Conservation (phyloP, 2,329 filamentous ascomycete genomes). For the Ceratocystiopsis sp. region DNA sequence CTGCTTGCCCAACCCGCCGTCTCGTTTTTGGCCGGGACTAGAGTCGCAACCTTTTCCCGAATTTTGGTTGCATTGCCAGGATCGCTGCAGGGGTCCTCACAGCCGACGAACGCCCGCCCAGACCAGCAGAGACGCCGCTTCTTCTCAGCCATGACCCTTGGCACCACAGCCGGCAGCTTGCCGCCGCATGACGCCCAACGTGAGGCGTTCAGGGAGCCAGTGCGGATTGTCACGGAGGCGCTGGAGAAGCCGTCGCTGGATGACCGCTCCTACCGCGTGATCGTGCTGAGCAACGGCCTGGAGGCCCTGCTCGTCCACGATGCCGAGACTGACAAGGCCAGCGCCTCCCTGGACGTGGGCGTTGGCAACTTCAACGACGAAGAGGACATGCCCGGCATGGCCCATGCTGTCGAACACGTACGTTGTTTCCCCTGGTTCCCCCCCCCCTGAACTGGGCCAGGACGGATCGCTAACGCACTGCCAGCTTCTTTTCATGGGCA, state of each 20-base stretch:
- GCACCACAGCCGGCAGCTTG: too few species aligned
- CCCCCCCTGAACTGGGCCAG: not conserved
- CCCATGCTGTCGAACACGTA: conserved; percentile 87
- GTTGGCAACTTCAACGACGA: conserved; percentile 92
- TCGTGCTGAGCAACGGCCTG: conserved; percentile 69
- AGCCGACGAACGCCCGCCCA: too few species aligned
- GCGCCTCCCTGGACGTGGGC: conserved; percentile 86
- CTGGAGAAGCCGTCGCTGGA: conserved; percentile 75
- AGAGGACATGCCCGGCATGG: conserved; percentile 81
- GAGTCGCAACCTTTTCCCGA: too few species aligned
- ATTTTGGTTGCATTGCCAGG: too few species aligned
- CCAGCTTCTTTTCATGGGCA: conserved; percentile 88
- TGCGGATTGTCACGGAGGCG: conserved; percentile 38
- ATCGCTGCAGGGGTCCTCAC: too few species aligned
- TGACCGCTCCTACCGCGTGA: conserved; percentile 73
- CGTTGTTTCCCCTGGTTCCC: conserved; percentile 6
- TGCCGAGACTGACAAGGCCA: conserved; percentile 88
- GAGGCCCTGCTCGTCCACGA: conserved; percentile 90
- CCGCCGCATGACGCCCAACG: too few species aligned
- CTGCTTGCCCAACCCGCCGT: too few species aligned
- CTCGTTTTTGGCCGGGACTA: too few species aligned
- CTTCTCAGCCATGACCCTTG: too few species aligned
- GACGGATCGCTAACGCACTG: not conserved
- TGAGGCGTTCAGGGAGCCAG: too few species aligned
- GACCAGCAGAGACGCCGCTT: too few species aligned